These are phyloP conservation scores for Collybia sp. DNA, from an alignment of 768 basidiomycete genomes.

Conservation along the genomic window DNA sequence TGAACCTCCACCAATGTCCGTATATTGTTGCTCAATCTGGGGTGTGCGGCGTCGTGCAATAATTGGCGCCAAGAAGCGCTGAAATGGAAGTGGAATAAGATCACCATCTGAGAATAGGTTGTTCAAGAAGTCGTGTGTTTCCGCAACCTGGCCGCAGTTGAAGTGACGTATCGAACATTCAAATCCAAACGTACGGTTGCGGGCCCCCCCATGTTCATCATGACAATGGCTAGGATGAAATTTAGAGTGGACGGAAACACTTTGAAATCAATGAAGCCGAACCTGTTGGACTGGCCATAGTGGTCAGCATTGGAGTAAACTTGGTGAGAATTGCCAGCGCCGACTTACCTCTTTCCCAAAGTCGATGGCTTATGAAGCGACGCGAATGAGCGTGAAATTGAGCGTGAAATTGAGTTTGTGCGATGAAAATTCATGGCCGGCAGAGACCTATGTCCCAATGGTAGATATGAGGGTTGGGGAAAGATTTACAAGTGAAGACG, in stretches of 20 bases:
- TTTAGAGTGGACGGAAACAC: slow-evolving; percentile 9
- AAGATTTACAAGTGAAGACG: too few relatives aligned
- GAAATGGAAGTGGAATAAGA: slow-evolving; percentile 94
- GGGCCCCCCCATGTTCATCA: slow-evolving; percentile 99
- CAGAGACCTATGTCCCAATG: too few relatives aligned
- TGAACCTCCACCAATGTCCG: slow-evolving; percentile 92
- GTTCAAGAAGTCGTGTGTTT: slow-evolving; percentile 90
- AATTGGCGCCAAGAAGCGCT: slow-evolving; percentile 77
- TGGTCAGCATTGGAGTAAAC: too few relatives aligned
- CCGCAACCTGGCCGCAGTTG: slow-evolving; percentile 58
- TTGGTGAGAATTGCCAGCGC: slow-evolving; percentile 3
- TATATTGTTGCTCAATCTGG: slow-evolving; percentile 91
- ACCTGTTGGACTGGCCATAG: slow-evolving; percentile 56
- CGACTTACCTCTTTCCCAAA: slow-evolving; percentile 37
- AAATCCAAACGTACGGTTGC: slow-evolving; percentile 58
- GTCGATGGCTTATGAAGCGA: slow-evolving; percentile 35
- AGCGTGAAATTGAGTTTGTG: slow-evolving; percentile 15
- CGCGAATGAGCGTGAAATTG: slow-evolving; percentile 37
- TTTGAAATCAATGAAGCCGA: slow-evolving; percentile 2
- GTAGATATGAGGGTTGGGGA: too few relatives aligned
- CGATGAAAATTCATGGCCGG: background rate
- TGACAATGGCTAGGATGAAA: slow-evolving; percentile 64
- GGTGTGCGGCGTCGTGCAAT: slow-evolving; percentile 91
- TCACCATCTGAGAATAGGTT: slow-evolving; percentile 90
- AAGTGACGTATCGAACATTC: slow-evolving; percentile 3